These are phyloP conservation scores for Vigna unguiculata DNA, from an alignment of 306 rosid species.

Conservation along the genomic window DNA sequence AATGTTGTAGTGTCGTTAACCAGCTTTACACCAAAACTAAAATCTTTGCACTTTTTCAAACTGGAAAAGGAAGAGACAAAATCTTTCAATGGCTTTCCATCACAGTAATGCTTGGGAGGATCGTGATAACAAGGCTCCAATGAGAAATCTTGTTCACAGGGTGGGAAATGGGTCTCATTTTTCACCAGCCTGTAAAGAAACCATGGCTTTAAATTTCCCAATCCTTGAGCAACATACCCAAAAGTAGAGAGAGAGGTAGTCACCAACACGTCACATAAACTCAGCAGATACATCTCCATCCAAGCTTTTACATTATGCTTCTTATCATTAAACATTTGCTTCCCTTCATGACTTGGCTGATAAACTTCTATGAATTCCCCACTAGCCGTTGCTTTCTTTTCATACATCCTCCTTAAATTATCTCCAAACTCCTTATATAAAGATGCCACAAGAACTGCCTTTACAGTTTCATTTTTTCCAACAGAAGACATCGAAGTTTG, in stretches of 20 bases:
- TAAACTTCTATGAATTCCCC: conserved; percentile 58
- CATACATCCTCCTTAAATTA: conserved; percentile 52
- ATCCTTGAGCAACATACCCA: conserved; percentile 73
- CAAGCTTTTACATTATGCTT: conserved; percentile 64
- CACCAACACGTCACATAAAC: conserved; percentile 62
- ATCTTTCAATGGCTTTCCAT: conserved; percentile 42
- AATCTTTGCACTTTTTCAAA: conserved; percentile 38
- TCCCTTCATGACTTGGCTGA: conserved; percentile 66
- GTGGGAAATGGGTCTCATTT: conserved; percentile 37
- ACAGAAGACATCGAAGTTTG: conserved; percentile 1
- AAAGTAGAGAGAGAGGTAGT: conserved; percentile 69
- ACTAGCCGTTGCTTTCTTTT: conserved; percentile 49
- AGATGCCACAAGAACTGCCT: conserved; percentile 62
- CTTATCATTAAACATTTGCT: conserved; percentile 58
- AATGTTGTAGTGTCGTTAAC: background rate
- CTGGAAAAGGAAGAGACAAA: conserved; percentile 50
- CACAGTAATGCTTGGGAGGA: conserved; percentile 59
- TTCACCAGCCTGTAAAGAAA: conserved; percentile 46
- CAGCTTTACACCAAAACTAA: background rate
- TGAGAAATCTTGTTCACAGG: conserved; percentile 57
- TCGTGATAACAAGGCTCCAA: conserved; percentile 68
- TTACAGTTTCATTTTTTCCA: conserved; percentile 21
- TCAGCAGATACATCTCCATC: conserved; percentile 66
- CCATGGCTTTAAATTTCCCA: conserved; percentile 65
- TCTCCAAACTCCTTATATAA: conserved; percentile 51